These are phyloP conservation scores for Exophiala phaeomuriformis DNA, from an alignment of 2,329 filamentous ascomycete genomes.

Conservation along the genomic window DNA sequence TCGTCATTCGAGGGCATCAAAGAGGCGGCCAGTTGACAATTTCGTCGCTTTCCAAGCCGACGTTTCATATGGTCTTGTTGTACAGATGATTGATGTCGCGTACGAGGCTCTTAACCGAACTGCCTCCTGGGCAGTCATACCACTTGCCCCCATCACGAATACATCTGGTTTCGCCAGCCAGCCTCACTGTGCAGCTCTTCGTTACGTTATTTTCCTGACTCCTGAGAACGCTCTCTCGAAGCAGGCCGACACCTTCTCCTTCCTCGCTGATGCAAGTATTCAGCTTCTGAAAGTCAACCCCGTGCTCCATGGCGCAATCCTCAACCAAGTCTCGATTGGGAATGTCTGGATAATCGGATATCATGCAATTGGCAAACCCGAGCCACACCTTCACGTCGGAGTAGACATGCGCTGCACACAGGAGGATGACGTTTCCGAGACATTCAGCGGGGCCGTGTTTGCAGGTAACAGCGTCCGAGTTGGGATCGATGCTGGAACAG, in stretches of 20 bases:
- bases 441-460: conserved; percentile 86
- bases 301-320: conserved; percentile 84
- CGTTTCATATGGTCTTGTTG: conserved; percentile 30
- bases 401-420: conserved; percentile 70
- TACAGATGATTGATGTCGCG: conserved; percentile 68
- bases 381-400: conserved; percentile 64
- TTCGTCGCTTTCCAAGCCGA: not conserved
- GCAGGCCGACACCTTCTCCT: conserved; percentile 45
- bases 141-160: conserved; percentile 60
- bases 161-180: conserved; percentile 76
- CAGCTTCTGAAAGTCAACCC: conserved; percentile 70
- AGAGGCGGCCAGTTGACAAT: not conserved
- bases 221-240: conserved; percentile 46
- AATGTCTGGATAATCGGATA: conserved; percentile 66
- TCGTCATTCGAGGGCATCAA: conserved; percentile 14
- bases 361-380: conserved; percentile 88
- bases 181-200: conserved; percentile 69
- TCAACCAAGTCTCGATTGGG: conserved; percentile 71
- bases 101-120: conserved; percentile 56
- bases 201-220: conserved; percentile 54
- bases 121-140: conserved; percentile 38
- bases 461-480: conserved; percentile 77
- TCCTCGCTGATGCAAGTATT: conserved; percentile 68
- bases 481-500: conserved; percentile 49
- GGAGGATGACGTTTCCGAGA: conserved; percentile 87